phyloP scores from a whole-genome alignment of 352 stramenopile genomes.

The Phytophthora capsici region DNA sequence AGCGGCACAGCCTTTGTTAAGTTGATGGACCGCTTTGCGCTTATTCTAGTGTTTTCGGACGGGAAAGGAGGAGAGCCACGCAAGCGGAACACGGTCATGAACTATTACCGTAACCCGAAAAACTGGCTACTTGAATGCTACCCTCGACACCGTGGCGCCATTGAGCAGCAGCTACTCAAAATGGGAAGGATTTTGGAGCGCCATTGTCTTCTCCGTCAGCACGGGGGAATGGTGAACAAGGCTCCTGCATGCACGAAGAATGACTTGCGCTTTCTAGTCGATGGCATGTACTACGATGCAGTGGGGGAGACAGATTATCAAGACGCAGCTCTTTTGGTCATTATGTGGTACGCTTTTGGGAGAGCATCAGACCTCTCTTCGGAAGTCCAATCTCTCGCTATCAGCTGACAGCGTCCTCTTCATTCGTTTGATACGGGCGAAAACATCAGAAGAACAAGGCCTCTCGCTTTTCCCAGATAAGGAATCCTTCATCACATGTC shows the following conservation, averaged over 20 bases:
- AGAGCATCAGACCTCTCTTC: too few relatives aligned
- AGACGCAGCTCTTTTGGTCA: too few relatives aligned
- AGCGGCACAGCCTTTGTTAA: too few relatives aligned
- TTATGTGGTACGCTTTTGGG: too few relatives aligned
- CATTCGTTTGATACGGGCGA: too few relatives aligned
- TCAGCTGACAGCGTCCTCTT: too few relatives aligned
- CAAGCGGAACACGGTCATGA: constrained; percentile 4
- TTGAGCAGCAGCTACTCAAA: background rate
- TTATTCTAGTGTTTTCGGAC: background rate
- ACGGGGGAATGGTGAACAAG: background rate
- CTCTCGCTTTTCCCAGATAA: too few relatives aligned
- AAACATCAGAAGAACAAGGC: too few relatives aligned
- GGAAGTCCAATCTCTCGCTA: too few relatives aligned
- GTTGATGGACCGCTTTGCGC: background rate
- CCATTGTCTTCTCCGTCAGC: background rate
- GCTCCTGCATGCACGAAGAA: constrained; percentile 3
- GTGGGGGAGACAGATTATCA: too few relatives aligned
- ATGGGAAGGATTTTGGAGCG: constrained; percentile 3
- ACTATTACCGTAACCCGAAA: constrained; percentile 1
- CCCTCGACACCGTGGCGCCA: background rate
- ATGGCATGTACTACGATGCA: too few relatives aligned
- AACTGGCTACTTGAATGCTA: background rate
- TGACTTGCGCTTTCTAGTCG: background rate
- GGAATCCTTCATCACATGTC: too few relatives aligned
- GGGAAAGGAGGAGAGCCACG: background rate